phyloP scores from a whole-genome alignment of 1,284 basidiomycete species.

The Austroboletus rostrupii region DNA sequence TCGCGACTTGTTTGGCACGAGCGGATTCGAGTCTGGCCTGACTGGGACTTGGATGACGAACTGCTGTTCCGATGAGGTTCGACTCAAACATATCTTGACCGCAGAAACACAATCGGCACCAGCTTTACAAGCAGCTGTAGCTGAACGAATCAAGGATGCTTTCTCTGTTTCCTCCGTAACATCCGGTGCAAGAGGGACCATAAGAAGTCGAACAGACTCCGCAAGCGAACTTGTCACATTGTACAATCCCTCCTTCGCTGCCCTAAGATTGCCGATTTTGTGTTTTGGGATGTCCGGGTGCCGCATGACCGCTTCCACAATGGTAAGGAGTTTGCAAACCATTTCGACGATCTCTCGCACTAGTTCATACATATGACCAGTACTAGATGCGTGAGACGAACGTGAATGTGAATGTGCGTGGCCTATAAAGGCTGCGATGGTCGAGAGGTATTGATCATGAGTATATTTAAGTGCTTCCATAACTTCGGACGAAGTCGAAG shows the following conservation, averaged over 20 bases:
- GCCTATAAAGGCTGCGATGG: conserved; percentile 95
- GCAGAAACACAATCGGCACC: conserved; percentile 86
- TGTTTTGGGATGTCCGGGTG: conserved; percentile 58
- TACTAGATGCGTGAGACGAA: conserved; percentile 84
- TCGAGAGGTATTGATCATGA: conserved; percentile 87
- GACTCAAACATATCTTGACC: conserved; percentile 73
- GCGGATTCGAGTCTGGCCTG: conserved; percentile 41
- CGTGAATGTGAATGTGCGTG: conserved; percentile 93
- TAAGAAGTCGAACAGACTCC: conserved; percentile 78
- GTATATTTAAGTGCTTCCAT: conserved; percentile 69
- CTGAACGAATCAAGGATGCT: conserved; percentile 69
- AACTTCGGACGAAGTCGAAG: conserved; percentile 61
- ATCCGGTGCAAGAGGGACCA: conserved; percentile 45
- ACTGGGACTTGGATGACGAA: conserved; percentile 63
- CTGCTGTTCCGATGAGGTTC: conserved; percentile 54
- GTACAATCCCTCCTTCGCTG: conserved; percentile 81
- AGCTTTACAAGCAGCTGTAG: conserved; percentile 83
- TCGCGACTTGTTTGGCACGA: conserved; percentile 44
- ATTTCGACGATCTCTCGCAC: conserved; percentile 91
- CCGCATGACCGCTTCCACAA: conserved; percentile 84
- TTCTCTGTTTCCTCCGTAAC: conserved; percentile 81
- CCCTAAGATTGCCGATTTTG: conserved; percentile 56
- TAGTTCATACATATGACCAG: conserved; percentile 90
- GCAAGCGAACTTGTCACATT: conserved; percentile 84
- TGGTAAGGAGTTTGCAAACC: conserved; percentile 86